Conservation (phyloP, 2,329 filamentous ascomycete genomes). For the Amauroascus verrucosus region DNA sequence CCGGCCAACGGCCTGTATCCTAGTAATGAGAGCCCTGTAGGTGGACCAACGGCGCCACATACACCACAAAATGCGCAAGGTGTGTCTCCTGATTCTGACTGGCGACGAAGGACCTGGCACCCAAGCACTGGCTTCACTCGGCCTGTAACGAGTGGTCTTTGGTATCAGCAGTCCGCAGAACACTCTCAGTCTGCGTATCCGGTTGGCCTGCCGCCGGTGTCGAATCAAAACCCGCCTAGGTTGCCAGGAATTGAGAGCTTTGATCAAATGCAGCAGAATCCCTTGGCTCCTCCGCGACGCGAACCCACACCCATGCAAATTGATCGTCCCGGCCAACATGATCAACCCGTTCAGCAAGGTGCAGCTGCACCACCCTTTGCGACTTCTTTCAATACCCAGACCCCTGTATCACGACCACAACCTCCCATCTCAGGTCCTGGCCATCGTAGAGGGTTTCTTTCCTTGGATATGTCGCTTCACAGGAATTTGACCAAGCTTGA, state of each 20-base stretch:
- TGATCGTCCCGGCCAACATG: slow-evolving; percentile 44
- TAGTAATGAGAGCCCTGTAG: slow-evolving; percentile 51
- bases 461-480: slow-evolving; percentile 40
- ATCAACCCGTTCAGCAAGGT: slow-evolving; percentile 26
- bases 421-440: slow-evolving; percentile 37
- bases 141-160: slow-evolving; percentile 61
- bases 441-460: slow-evolving; percentile 39
- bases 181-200: slow-evolving; percentile 48
- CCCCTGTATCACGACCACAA: slow-evolving; percentile 27
- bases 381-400: slow-evolving; percentile 27
- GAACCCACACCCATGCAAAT: slow-evolving; percentile 68
- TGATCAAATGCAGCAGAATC: slow-evolving; percentile 59
- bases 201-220: slow-evolving; percentile 26
- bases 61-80: slow-evolving; percentile 36
- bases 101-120: slow-evolving; percentile 83
- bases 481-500: slow-evolving; percentile 37
- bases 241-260: slow-evolving; percentile 90
- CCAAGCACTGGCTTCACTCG: slow-evolving; percentile 55
- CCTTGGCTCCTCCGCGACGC: slow-evolving; percentile 53
- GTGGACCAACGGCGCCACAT: slow-evolving; percentile 48
- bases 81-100: slow-evolving; percentile 57
- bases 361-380: slow-evolving; percentile 20
- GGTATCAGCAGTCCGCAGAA: slow-evolving; percentile 62
- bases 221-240: slow-evolving; percentile 50
- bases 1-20: slow-evolving; percentile 48